Conservation (phyloP, 345 rosid genomes). For the Trapa incisa region DNA sequence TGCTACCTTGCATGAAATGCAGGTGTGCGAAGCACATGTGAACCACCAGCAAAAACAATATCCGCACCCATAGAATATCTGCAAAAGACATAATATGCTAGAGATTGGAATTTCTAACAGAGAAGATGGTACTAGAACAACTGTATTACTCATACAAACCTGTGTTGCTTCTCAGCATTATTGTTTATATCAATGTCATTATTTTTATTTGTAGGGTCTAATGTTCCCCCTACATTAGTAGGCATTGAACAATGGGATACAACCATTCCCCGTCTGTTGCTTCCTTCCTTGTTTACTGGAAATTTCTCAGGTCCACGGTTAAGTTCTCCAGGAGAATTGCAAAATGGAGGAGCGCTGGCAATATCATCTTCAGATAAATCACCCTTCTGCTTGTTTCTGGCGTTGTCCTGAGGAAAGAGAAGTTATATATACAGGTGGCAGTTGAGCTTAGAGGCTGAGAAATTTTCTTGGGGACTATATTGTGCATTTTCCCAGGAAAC, state of each 20-base stretch:
- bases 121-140: conserved; percentile 3
- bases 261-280: conserved; percentile 1
- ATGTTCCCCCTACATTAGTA: conserved; percentile 19
- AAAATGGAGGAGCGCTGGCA: conserved; percentile 70
- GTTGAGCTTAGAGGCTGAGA: not conserved
- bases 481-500: too few relatives aligned
- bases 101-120: not conserved
- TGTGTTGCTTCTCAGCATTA: conserved; percentile 33
- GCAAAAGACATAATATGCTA: conserved; percentile 1
- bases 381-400: conserved; percentile 22
- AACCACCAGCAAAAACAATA: conserved; percentile 36
- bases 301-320: conserved; percentile 20
- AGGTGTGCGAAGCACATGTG: conserved; percentile 64
- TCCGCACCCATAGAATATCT: conserved; percentile 46
- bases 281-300: conserved; percentile 16
- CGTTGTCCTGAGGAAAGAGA: conserved; percentile 26
- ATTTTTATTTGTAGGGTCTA: conserved; percentile 19
- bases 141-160: conserved; percentile 25
- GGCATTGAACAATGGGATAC: conserved; percentile 16
- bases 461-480: too few relatives aligned
- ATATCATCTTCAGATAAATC: conserved; percentile 37
- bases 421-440: not conserved
- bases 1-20: conserved; percentile 84
- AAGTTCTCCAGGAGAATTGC: conserved; percentile 41
- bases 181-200: conserved; percentile 24